phyloP scores from a whole-genome alignment of 306 rosid genomes.

The Sophora flavescens region DNA sequence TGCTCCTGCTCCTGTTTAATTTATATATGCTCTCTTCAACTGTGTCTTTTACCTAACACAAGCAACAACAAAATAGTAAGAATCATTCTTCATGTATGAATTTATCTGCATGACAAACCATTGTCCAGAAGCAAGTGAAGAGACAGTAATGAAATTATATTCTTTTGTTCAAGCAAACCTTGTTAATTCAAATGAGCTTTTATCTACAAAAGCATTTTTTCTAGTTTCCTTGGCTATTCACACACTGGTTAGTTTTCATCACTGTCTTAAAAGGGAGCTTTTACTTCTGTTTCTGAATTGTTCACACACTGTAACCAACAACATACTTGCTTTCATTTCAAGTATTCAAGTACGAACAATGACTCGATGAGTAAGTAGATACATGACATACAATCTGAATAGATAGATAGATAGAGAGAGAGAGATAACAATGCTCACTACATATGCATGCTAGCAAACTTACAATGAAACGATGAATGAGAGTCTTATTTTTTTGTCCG shows the following conservation, averaged over 20 bases:
- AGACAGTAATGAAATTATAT: constrained; percentile 27
- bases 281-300: no score
- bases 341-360: no score
- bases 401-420: neutral
- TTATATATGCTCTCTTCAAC: constrained; percentile 93
- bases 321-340: no score
- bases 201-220: no score
- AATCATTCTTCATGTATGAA: constrained; percentile 13
- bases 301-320: no score
- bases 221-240: no score
- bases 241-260: no score
- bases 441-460: constrained; percentile 46
- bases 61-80: constrained; percentile 19
- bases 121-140: neutral
- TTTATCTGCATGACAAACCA: constrained; percentile 27
- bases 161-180: constrained; percentile 4
- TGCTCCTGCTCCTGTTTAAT: constrained; percentile 77
- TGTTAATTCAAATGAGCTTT: neutral
- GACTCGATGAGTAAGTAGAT: no score
- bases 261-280: no score
- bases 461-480: constrained; percentile 90
- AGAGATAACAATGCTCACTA: constrained; percentile 25
- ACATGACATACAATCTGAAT: no score
- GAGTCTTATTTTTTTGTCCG: constrained; percentile 75
- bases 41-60: constrained; percentile 78